These are phyloP conservation scores for Tolypocladium album DNA, from an alignment of 2,329 filamentous ascomycete genomes.

Conservation along the genomic window DNA sequence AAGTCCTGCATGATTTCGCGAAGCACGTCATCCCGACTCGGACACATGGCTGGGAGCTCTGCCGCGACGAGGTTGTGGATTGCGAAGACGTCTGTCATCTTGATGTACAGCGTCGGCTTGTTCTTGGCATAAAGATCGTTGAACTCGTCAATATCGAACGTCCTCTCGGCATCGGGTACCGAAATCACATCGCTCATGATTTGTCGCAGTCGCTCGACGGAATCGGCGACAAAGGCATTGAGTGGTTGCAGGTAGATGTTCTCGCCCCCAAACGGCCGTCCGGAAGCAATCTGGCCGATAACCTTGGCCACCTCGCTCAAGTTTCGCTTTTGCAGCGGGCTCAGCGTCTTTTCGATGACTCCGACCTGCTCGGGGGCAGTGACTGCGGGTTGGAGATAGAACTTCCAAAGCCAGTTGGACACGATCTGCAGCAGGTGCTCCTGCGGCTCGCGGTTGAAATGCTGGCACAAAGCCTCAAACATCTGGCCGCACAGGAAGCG, in stretches of 20 bases:
- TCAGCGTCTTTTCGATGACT: slow-evolving; percentile 79
- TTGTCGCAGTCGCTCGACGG: slow-evolving; percentile 65
- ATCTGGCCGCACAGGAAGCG: slow-evolving; percentile 81
- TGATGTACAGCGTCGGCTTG: slow-evolving; percentile 97
- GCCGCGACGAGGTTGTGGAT: slow-evolving; percentile 81
- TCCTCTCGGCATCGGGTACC: slow-evolving; percentile 76
- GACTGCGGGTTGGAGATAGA: slow-evolving; percentile 83
- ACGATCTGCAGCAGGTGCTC: slow-evolving; percentile 73
- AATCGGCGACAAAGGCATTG: slow-evolving; percentile 82
- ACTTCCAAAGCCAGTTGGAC: slow-evolving; percentile 87
- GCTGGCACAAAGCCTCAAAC: slow-evolving; percentile 64
- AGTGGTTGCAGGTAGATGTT: slow-evolving; percentile 93
- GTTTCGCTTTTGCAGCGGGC: slow-evolving; percentile 88
- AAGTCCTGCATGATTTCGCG: slow-evolving; percentile 89
- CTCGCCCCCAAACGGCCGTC: slow-evolving; percentile 82
- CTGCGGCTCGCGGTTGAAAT: slow-evolving; percentile 71
- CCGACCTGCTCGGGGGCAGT: slow-evolving; percentile 87
- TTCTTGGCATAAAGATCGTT: slow-evolving; percentile 95
- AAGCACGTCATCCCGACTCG: slow-evolving; percentile 73
- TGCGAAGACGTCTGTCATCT: slow-evolving; percentile 94
- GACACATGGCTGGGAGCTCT: slow-evolving; percentile 69
- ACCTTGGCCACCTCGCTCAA: slow-evolving; percentile 86
- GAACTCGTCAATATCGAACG: slow-evolving; percentile 98
- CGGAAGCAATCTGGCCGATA: slow-evolving; percentile 77
- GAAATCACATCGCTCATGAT: slow-evolving; percentile 71